These are phyloP conservation scores for Desmodesmus armatus DNA, from an alignment of 139 green algal species.

Conservation along the genomic window DNA sequence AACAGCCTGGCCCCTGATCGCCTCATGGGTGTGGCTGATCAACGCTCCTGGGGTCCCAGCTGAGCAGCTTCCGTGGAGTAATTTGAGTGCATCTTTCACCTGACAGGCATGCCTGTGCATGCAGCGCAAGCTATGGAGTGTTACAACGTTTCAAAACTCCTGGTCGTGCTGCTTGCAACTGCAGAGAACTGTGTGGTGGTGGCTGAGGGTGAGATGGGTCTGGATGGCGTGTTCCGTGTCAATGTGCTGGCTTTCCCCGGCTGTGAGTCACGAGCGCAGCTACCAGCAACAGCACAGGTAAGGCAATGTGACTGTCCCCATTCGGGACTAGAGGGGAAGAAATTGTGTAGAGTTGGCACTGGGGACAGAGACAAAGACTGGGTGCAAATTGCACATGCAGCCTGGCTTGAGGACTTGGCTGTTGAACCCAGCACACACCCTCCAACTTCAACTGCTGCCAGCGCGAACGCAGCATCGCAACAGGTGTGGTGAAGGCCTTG, in stretches of 20 bases:
- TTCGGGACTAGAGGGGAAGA: too few relatives aligned
- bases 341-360: too few relatives aligned
- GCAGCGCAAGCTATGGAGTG: neutral
- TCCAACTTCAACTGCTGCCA: too few relatives aligned
- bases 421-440: too few relatives aligned
- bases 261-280: constrained; percentile 68
- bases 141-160: neutral
- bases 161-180: constrained; percentile 1
- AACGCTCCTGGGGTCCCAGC: neutral
- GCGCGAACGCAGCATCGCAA: too few relatives aligned
- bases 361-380: too few relatives aligned
- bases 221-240: constrained; percentile 78
- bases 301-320: too few relatives aligned
- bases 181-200: constrained; percentile 93
- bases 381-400: too few relatives aligned
- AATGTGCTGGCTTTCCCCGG: constrained; percentile 80
- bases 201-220: constrained; percentile 79
- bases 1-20: neutral
- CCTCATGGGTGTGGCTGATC: neutral
- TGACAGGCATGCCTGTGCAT: neutral
- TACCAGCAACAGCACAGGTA: constrained; percentile 63
- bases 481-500: too few relatives aligned
- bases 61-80: neutral
- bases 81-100: neutral
- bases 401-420: too few relatives aligned